Conservation (phyloP, 1,139 yeast species). For the Barnettozyma hawaiiensis region DNA sequence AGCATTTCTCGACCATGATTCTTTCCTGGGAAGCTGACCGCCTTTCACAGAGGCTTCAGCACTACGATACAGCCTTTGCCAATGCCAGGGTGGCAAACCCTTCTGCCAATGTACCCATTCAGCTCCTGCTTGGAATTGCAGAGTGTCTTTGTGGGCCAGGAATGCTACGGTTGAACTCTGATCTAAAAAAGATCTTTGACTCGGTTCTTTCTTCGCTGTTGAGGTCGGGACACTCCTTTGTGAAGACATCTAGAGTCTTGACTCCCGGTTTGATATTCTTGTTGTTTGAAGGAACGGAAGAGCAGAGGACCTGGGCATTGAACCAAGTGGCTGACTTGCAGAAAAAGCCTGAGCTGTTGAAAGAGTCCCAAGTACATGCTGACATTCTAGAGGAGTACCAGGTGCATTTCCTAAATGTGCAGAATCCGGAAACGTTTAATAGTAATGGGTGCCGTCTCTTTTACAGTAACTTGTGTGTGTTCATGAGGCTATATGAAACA, state of each 20-base stretch:
- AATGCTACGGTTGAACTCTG: conserved; percentile 36
- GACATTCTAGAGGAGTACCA: conserved; percentile 50
- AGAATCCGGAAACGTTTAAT: conserved; percentile 43
- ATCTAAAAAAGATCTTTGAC: conserved; percentile 33
- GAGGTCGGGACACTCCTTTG: conserved; percentile 25
- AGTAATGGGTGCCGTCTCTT: conserved; percentile 41
- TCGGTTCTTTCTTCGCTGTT: conserved; percentile 28
- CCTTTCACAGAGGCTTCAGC: conserved; percentile 28
- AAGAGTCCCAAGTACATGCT: conserved; percentile 25
- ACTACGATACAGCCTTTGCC: conserved; percentile 24
- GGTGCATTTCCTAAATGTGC: conserved; percentile 46
- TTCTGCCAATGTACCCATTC: conserved; percentile 23
- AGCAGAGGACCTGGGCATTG: conserved; percentile 44
- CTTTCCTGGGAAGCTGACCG: conserved; percentile 48
- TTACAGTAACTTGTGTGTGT: conserved; percentile 44
- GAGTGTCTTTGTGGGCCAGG: conserved; percentile 50
- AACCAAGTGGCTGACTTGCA: conserved; percentile 26
- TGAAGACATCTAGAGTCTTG: conserved; percentile 21
- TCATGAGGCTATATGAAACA: conserved; percentile 38
- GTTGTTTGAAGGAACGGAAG: conserved; percentile 46
- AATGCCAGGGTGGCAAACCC: conserved; percentile 12
- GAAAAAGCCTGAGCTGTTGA: conserved; percentile 13
- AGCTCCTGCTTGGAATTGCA: conserved; percentile 31
- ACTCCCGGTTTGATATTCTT: conserved; percentile 49
- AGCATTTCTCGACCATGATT: conserved; percentile 45